These are phyloP conservation scores for Ogataea ramenticola DNA, from an alignment of 805 yeast genomes.

Conservation along the genomic window DNA sequence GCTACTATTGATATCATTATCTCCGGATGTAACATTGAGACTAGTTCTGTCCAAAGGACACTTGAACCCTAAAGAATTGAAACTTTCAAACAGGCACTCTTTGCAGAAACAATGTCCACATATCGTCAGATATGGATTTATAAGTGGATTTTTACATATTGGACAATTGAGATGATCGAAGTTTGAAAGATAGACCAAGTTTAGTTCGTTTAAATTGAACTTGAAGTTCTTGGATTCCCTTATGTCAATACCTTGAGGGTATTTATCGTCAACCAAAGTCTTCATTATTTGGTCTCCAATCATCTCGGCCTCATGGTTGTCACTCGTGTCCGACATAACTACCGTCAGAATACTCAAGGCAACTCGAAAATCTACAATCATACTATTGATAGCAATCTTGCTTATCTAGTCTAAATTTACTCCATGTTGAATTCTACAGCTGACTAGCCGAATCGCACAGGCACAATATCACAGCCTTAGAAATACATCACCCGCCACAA, in stretches of 20 bases:
- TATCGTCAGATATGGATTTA: slow-evolving; percentile 51
- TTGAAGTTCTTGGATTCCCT: neutral
- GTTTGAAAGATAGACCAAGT: slow-evolving; percentile 5
- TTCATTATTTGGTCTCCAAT: neutral
- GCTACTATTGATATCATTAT: too few species aligned
- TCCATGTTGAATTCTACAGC: too few species aligned
- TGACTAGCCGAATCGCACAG: too few species aligned
- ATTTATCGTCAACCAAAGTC: neutral
- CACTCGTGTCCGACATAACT: neutral
- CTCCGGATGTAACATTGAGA: slow-evolving; percentile 16
- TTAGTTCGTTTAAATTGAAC: neutral
- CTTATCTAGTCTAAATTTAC: neutral
- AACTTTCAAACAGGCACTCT: slow-evolving; percentile 42
- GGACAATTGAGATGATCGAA: slow-evolving; percentile 41
- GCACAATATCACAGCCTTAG: too few species aligned
- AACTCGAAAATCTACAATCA: too few species aligned
- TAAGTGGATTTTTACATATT: slow-evolving; percentile 59
- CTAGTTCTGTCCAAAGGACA: slow-evolving; percentile 61
- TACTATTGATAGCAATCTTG: too few species aligned
- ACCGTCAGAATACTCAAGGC: neutral
- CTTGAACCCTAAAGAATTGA: slow-evolving; percentile 29
- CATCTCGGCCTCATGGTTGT: neutral
- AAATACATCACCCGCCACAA: too few species aligned
- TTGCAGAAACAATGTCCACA: slow-evolving; percentile 69
- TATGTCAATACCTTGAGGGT: slow-evolving; percentile 8